phyloP scores from a whole-genome alignment of 202 grass and related monocot species.

The Schoenoplectus tabernaemontani region DNA sequence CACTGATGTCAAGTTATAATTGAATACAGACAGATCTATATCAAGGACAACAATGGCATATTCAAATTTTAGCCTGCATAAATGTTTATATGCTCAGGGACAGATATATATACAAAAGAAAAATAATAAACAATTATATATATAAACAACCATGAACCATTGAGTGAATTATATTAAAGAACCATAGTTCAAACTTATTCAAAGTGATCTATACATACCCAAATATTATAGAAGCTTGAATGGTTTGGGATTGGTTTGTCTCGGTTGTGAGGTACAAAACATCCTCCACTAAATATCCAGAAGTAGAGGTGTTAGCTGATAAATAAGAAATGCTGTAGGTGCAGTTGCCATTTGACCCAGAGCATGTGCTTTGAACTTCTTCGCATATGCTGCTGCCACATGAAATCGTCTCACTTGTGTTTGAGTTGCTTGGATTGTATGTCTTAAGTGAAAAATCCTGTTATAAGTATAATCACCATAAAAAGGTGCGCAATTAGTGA shows the following conservation, averaged over 20 bases:
- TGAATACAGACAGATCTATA: neutral
- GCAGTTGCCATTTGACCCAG: conserved; percentile 40
- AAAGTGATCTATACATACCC: conserved; percentile 34
- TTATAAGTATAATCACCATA: conserved; percentile 4
- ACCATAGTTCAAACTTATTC: neutral
- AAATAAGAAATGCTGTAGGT: conserved; percentile 54
- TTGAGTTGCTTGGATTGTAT: conserved; percentile 51
- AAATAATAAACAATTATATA: neutral
- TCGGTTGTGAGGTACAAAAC: conserved; percentile 58
- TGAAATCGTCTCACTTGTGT: conserved; percentile 51
- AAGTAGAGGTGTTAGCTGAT: conserved; percentile 76
- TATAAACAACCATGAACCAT: neutral
- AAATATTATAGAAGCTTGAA: conserved; percentile 56
- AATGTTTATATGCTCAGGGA: neutral
- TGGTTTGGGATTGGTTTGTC: conserved; percentile 26
- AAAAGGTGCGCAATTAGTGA: neutral
- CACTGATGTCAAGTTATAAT: neutral
- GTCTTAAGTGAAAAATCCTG: conserved; percentile 42
- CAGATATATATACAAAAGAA: neutral
- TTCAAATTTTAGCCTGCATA: neutral
- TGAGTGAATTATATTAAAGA: neutral
- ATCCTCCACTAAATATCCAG: conserved; percentile 73
- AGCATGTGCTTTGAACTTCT: conserved; percentile 34
- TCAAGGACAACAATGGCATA: neutral
- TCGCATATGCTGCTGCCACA: conserved; percentile 56